Base-by-base conservation (phyloP, 768 basidiomycete species). In the Collybia sp. region DNA sequence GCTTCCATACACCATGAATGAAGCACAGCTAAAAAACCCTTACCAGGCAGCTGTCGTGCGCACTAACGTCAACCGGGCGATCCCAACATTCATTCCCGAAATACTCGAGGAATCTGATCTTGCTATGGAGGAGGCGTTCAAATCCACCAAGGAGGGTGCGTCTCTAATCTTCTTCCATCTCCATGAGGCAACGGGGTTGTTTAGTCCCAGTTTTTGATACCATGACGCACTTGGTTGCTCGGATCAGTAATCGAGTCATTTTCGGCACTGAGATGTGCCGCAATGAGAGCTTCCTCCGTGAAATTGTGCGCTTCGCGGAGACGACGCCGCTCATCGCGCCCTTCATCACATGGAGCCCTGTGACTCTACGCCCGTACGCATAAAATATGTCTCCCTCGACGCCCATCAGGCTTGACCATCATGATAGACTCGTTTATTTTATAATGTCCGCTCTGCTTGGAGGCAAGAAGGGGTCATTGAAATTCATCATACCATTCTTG, bases 241-340 rank as follows among this genome's bases (percentile, higher is more conserved):
- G 67, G 43, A 63, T 68, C 42, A 67, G 62, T 48, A 69, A 70
- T 53, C 61, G 67, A 40, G 67, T 64, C 12, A 60, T 69, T n/a
- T 61, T 70, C 48, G 66, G 67, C n/a, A 35, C 50, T 12, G 61
- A 60, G 30, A 40, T 67, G 16, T 67, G 67, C 52, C 67, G 66
- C 45, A 63, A 69, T 48, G 43, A 61, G n/a, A 47, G 48, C 19
- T 71, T 67, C 44, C 43, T 67, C 11, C 60, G 63, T 45, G 62
- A 61, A 12, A 56, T 68, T 25, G 65, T 69, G 13, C 57, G 53
- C 37, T 69, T 68, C 45, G 59, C 63, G 11, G 64, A 70, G 50
- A 64, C 62, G 6, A 55, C 57, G 5, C 49, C 64, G n/a, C 38
- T 67, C 11, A 65, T 65, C 45, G 64, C 65, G 6, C 63, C 60